Conservation (phyloP, 331 rosid species). For the Saraca asoca region DNA sequence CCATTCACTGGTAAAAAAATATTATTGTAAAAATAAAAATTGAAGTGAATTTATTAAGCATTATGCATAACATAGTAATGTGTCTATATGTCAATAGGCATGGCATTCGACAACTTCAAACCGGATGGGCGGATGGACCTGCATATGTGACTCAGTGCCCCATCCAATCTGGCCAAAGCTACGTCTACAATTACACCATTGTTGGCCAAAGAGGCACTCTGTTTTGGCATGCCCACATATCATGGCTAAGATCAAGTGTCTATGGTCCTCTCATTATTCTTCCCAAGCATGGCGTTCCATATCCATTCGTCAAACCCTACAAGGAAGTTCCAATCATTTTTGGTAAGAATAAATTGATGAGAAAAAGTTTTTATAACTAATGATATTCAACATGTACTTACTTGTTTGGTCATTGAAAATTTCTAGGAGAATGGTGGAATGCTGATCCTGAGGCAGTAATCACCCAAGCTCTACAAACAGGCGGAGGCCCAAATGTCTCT, state of each 20-base stretch:
- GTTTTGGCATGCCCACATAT: slow-evolving; percentile 61
- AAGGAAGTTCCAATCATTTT: slow-evolving; percentile 58
- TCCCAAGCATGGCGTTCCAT: slow-evolving; percentile 52
- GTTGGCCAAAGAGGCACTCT: slow-evolving; percentile 66
- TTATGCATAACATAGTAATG: background rate
- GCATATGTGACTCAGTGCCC: slow-evolving; percentile 70
- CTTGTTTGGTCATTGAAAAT: background rate
- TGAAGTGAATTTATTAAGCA: background rate
- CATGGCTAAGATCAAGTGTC: slow-evolving; percentile 65
- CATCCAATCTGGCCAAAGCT: slow-evolving; percentile 53
- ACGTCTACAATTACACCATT: slow-evolving; percentile 63
- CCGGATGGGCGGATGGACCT: slow-evolving; percentile 72
- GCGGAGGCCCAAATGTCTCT: slow-evolving; percentile 69
- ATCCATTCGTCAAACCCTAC: slow-evolving; percentile 59
- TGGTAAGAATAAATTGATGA: slow-evolving; percentile 35
- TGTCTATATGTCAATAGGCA: slow-evolving; percentile 46
- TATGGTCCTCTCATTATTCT: slow-evolving; percentile 64
- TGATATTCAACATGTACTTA: background rate
- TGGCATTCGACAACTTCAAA: slow-evolving; percentile 57
- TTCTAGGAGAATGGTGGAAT: slow-evolving; percentile 65
- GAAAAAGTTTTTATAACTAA: background rate
- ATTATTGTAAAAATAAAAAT: background rate
- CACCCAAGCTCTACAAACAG: slow-evolving; percentile 49
- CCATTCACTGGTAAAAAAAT: slow-evolving; percentile 61
- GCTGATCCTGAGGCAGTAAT: slow-evolving; percentile 60